Conservation (phyloP, 352 stramenopile species). For the Phytophthora aleatoria region DNA sequence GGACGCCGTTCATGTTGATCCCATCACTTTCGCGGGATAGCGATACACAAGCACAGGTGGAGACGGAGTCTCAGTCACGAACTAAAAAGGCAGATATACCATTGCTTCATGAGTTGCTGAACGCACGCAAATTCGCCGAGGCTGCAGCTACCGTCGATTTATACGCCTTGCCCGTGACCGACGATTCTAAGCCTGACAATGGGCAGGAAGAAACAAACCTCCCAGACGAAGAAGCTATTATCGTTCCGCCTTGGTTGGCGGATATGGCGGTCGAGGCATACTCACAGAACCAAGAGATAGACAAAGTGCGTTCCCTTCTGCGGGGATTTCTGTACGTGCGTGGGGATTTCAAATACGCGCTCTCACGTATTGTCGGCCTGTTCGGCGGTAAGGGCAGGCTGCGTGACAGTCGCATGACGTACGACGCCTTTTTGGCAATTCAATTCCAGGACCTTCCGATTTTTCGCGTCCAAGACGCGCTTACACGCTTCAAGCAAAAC, state of each 20-base stretch:
- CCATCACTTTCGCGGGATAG: background rate
- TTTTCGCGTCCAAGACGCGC: slow-evolving; percentile 43
- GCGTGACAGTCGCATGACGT: slow-evolving; percentile 41
- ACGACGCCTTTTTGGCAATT: slow-evolving; percentile 50
- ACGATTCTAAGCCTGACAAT: slow-evolving; percentile 18
- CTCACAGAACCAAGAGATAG: slow-evolving; percentile 40
- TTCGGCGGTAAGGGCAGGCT: slow-evolving; percentile 30
- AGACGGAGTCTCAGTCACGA: slow-evolving; percentile 10
- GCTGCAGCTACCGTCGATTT: slow-evolving; percentile 42
- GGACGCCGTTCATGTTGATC: slow-evolving; percentile 31
- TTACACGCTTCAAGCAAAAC: slow-evolving; percentile 50
- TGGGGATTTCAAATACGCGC: slow-evolving; percentile 36
- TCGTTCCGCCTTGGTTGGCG: slow-evolving; percentile 40
- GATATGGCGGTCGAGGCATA: slow-evolving; percentile 47
- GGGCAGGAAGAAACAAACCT: slow-evolving; percentile 10
- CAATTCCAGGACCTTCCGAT: slow-evolving; percentile 50
- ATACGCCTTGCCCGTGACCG: slow-evolving; percentile 28
- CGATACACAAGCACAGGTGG: background rate
- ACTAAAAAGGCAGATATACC: slow-evolving; percentile 28
- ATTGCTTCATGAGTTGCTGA: slow-evolving; percentile 35
- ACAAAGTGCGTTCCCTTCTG: slow-evolving; percentile 57
- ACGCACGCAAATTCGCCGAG: slow-evolving; percentile 34
- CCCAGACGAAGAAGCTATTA: slow-evolving; percentile 10
- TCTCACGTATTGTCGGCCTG: slow-evolving; percentile 33
- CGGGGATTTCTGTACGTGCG: slow-evolving; percentile 43